Conservation (phyloP, 1,139 yeast species). For the Hanseniaspora sp. region DNA sequence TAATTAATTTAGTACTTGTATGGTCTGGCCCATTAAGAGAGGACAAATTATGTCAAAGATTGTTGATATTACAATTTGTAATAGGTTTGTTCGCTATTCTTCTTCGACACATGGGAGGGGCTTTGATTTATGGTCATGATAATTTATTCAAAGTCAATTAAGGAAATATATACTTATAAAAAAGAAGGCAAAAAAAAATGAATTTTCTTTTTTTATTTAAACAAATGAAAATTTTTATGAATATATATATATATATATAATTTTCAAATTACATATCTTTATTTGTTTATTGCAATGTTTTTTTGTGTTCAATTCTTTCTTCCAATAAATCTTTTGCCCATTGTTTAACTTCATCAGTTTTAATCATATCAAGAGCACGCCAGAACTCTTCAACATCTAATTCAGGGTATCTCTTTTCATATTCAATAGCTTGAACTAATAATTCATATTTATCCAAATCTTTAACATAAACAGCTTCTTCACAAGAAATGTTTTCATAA, state of each 20-base stretch:
- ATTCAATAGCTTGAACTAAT: slow-evolving; percentile 82
- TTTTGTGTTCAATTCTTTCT: slow-evolving; percentile 39
- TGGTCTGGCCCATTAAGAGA: slow-evolving; percentile 87
- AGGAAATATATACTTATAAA: not conserved
- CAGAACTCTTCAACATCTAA: slow-evolving; percentile 62
- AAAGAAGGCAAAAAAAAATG: too few relatives aligned
- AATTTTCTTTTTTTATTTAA: too few relatives aligned
- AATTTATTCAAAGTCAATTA: slow-evolving; percentile 39
- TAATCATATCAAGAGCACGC: slow-evolving; percentile 50
- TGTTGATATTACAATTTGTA: slow-evolving; percentile 51
- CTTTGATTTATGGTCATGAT: slow-evolving; percentile 79
- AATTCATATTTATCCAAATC: slow-evolving; percentile 92
- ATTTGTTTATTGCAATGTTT: not conserved
- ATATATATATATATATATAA: not conserved
- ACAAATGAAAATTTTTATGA: too few relatives aligned
- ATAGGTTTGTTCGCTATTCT: slow-evolving; percentile 58
- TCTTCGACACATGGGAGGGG: slow-evolving; percentile 75
- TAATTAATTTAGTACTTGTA: slow-evolving; percentile 70
- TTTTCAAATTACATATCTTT: not conserved
- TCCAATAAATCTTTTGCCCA: slow-evolving; percentile 59
- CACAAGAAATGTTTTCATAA: slow-evolving; percentile 70
- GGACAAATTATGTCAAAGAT: slow-evolving; percentile 51
- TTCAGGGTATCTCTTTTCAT: slow-evolving; percentile 54
- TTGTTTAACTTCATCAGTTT: slow-evolving; percentile 57
- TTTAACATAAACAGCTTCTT: slow-evolving; percentile 82